phyloP scores from a whole-genome alignment of 768 basidiomycete species.

The Termitomyces sp. region DNA sequence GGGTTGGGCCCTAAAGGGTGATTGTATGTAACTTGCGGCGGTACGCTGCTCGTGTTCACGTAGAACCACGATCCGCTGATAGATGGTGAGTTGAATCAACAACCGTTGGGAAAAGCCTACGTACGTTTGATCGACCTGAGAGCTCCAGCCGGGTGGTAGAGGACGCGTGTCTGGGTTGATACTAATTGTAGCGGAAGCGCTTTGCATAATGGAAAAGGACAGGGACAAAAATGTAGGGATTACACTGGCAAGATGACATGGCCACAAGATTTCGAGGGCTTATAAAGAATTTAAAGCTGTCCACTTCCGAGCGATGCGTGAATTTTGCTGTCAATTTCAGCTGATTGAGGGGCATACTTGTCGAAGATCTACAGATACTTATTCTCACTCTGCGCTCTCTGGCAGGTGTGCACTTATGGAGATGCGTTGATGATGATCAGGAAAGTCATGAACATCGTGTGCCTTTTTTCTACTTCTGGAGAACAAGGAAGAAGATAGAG shows the following conservation, averaged over 20 bases:
- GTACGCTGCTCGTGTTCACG: constrained; percentile 22
- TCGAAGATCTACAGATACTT: background rate
- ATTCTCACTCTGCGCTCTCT: background rate
- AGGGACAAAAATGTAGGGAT: background rate
- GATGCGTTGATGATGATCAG: background rate
- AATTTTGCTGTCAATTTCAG: background rate
- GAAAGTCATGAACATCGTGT: background rate
- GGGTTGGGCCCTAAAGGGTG: constrained; percentile 22
- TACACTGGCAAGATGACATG: background rate
- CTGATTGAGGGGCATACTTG: background rate
- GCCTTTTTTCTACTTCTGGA: background rate
- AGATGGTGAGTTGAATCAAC: background rate
- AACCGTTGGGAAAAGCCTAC: background rate
- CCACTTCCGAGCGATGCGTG: background rate
- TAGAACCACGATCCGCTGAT: constrained; percentile 24
- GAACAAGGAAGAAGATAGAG: background rate
- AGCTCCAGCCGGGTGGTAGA: constrained; percentile 12
- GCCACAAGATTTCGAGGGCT: background rate
- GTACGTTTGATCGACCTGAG: constrained; percentile 10
- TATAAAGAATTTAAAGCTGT: background rate
- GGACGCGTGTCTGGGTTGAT: constrained; percentile 4
- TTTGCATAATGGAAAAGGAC: background rate
- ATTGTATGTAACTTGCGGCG: constrained; percentile 27
- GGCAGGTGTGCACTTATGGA: background rate
- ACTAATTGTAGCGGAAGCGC: background rate